A percentile compares a stretch with the other conserved stretches of the same genome.
Conservation (phyloP, 768 basidiomycete genomes). For the Termitomyces heimii region DNA sequence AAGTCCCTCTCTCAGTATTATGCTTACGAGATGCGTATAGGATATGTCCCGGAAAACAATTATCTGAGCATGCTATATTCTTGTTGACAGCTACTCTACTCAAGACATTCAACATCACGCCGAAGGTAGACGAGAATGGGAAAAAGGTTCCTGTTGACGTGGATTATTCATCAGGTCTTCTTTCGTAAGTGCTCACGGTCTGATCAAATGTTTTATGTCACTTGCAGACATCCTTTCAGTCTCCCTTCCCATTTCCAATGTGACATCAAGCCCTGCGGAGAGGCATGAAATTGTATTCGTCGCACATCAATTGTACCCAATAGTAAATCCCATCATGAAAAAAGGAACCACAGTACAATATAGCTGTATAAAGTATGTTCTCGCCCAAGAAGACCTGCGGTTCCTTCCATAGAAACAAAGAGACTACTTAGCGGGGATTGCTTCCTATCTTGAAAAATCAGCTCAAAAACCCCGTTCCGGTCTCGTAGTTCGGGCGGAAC, state of each 20-base stretch:
- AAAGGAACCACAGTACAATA: no score
- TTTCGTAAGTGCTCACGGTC: neutral
- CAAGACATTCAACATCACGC: neutral
- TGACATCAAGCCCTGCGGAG: neutral
- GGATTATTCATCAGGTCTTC: neutral
- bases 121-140: neutral
- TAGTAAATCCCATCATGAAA: no score
- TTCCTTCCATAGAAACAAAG: no score
- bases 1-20: neutral
- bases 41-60: neutral
- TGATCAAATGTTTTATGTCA: neutral
- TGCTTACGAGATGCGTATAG: neutral
- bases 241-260: neutral
- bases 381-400: no score
- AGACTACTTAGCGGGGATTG: no score
- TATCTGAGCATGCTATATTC: neutral
- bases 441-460: no score
- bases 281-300: no score
- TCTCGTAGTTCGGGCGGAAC: no score
- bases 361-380: no score
- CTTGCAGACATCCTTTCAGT: neutral
- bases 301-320: no score
- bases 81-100: neutral
- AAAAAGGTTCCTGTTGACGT: neutral
- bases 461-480: no score